phyloP scores from a whole-genome alignment of 2,329 filamentous ascomycete species.

The Mycocentrospora acerina region DNA sequence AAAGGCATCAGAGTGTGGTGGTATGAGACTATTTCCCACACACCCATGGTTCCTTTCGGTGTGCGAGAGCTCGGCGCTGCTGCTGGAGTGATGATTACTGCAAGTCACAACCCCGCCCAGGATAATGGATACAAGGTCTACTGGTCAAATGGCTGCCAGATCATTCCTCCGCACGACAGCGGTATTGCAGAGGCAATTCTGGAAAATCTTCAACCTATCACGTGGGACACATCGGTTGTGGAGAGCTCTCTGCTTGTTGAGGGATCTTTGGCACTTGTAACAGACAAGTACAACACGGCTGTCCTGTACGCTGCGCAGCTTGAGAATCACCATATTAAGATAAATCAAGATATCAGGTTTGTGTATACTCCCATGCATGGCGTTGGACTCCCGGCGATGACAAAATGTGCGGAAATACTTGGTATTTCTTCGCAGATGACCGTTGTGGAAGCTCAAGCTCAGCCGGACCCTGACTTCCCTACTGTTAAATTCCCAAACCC shows the following conservation, averaged over 20 bases:
- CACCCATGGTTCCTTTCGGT: constrained; percentile 64
- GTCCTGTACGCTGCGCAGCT: constrained; percentile 44
- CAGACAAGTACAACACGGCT: constrained; percentile 47
- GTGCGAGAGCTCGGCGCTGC: constrained; percentile 56
- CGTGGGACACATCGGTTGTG: constrained; percentile 49
- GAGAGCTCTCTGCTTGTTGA: constrained; percentile 43
- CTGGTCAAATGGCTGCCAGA: constrained; percentile 65
- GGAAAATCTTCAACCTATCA: constrained; percentile 55
- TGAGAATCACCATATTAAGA: constrained; percentile 19
- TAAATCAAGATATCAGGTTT: constrained; percentile 43
- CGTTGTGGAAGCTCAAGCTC: constrained; percentile 53
- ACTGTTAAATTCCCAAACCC: constrained; percentile 67
- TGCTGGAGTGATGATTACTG: constrained; percentile 67
- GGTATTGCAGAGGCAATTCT: constrained; percentile 61
- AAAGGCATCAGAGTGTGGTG: constrained; percentile 62
- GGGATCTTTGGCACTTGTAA: constrained; percentile 44
- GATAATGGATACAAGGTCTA: constrained; percentile 72
- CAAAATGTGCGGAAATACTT: constrained; percentile 41
- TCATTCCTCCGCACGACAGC: constrained; percentile 62
- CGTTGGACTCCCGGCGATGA: constrained; percentile 54
- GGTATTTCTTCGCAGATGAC: constrained; percentile 48
- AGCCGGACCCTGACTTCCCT: constrained; percentile 64
- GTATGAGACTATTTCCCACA: constrained; percentile 59
- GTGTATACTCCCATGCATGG: constrained; percentile 62
- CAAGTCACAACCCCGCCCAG: constrained; percentile 64